Evolutionary conservation across 2,329 filamentous ascomycete species (phyloP), one percentile per base, ranked within the genome.

Genomic region (Pyrenophora teres): DNA sequence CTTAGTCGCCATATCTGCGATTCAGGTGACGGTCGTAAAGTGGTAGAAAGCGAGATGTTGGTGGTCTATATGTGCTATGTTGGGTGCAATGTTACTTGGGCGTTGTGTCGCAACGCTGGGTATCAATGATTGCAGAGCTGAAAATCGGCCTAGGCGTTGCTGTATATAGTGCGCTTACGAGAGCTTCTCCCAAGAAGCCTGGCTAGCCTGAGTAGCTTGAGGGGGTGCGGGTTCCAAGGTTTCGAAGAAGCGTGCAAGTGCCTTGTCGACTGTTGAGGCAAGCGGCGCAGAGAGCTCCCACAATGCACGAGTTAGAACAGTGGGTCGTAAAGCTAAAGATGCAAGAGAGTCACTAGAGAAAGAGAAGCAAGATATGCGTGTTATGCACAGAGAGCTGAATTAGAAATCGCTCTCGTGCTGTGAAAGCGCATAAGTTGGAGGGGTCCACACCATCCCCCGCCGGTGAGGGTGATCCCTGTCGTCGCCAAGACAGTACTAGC

Each of bases 361-460:
- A 6, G 16, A 27, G 23, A 10, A 36, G 38, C 35, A 33, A 23
- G 19, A 16, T 37, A 36, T 15, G 31, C 9, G 21, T 40, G 10
- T 40, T n/a, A 27, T n/a, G 18, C 10, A 40, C 4, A 27, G 3
- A 1, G 19, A n/a, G 7, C 12, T 40, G 21, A n/a, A 27, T 19
- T n/a, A 27, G 21, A 40, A 27, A 15, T 18, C 21, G 9, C 27
- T 30, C 27, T 30, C 27, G 10, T 30, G 27, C 27, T 30, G 27
- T 30, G 27, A 13, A 30, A 30, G 27, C 27, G 9, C 27, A 30
- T 13, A 13, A 36, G 31, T 21, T 46, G 50, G 50, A 52, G 50
- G 50, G 50, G 50, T 49, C 50, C 50, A 52, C 45, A 49, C 45
- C 35, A 44, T 49, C 36, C 50, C 50, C 50, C 50, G 36, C 50